Base-by-base conservation (phyloP, 2,329 filamentous ascomycete species). In the Aspergillus sp. region DNA sequence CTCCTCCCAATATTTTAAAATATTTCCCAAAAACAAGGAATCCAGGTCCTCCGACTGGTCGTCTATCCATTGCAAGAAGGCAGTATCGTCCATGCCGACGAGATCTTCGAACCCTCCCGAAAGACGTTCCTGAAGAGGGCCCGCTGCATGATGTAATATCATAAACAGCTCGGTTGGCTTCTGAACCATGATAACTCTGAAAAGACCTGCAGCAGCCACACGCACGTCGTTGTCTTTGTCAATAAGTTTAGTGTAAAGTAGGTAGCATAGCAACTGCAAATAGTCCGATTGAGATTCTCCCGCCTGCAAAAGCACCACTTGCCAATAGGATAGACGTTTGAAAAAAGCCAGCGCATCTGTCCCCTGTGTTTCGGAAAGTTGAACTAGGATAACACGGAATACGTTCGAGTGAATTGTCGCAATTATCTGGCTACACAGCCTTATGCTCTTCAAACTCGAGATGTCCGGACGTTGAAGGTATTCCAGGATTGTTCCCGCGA, bases 311-410 rank as follows among this genome's bases (percentile, higher is more conserved):
- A 99, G 86, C 17, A 96, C 90, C 19, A 91, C 92, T 72, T 98
- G 95, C 95, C 95, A 99, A 73, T 97, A 98, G 0, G 91, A 86
- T 66, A 99, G 85, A 70, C 92, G 93, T 59, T 90, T 84, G 73
- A 99, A 84, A 57, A 96, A 91, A 0, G 83, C 79, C 25, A 89
- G 82, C 0, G 87, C 86, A 48, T 91, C 87, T 6, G 76, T 75
- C 35, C 89, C 87, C 50, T 96, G 90, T 52, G 93, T 82, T 65
- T 96, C 91, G 0, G 93, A 96, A 4, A 99, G 81, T 59, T 88
- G 85, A 33, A 97, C 82, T 17, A 98, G 79, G 5, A 92, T 86
- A 5, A 96, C 84, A 60, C 89, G 87, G 21, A 96, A 82, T 46
- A 99, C 89, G 0, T 89, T 89, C 11, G 84, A 82, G 25, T 91